These are phyloP conservation scores for Colletotrichum spaethianum DNA, from an alignment of 2,329 filamentous ascomycete genomes.

Conservation along the genomic window DNA sequence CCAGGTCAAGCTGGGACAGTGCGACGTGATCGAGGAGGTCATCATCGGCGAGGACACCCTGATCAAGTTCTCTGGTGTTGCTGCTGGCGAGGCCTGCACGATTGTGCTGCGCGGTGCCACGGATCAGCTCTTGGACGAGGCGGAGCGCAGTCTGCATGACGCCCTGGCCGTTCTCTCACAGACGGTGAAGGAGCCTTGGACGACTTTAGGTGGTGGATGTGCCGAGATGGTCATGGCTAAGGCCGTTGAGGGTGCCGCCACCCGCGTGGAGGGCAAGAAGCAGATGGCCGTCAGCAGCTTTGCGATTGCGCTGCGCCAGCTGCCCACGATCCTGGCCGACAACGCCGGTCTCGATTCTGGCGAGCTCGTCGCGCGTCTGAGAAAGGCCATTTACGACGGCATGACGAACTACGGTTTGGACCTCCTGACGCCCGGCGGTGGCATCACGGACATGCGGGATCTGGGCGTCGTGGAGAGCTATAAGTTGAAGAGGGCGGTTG, in stretches of 20 bases:
- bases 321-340: slow-evolving; percentile 97
- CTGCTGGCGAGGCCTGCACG: slow-evolving; percentile 93
- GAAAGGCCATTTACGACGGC: slow-evolving; percentile 95
- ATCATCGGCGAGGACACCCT: slow-evolving; percentile 98
- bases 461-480: slow-evolving; percentile 97
- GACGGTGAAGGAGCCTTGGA: slow-evolving; percentile 93
- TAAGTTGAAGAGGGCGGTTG: slow-evolving; percentile 98
- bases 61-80: slow-evolving; percentile 97
- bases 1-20: slow-evolving; percentile 94
- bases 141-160: slow-evolving; percentile 95
- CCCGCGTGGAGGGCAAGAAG: slow-evolving; percentile 96
- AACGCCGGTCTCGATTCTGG: slow-evolving; percentile 97
- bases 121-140: slow-evolving; percentile 96
- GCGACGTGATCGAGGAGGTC: slow-evolving; percentile 96
- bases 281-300: slow-evolving; percentile 94
- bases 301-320: slow-evolving; percentile 88
- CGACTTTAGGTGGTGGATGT: slow-evolving; percentile 94
- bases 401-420: slow-evolving; percentile 94
- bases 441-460: slow-evolving; percentile 95
- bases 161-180: slow-evolving; percentile 96
- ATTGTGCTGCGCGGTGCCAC: slow-evolving; percentile 97
- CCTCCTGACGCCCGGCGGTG: slow-evolving; percentile 88
- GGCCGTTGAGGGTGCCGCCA: slow-evolving; percentile 93
- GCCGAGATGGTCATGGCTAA: slow-evolving; percentile 99
- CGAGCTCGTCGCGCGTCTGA: slow-evolving; percentile 90